phyloP scores from a whole-genome alignment of 495 filamentous ascomycete genomes.

The Podospora fimiseda region DNA sequence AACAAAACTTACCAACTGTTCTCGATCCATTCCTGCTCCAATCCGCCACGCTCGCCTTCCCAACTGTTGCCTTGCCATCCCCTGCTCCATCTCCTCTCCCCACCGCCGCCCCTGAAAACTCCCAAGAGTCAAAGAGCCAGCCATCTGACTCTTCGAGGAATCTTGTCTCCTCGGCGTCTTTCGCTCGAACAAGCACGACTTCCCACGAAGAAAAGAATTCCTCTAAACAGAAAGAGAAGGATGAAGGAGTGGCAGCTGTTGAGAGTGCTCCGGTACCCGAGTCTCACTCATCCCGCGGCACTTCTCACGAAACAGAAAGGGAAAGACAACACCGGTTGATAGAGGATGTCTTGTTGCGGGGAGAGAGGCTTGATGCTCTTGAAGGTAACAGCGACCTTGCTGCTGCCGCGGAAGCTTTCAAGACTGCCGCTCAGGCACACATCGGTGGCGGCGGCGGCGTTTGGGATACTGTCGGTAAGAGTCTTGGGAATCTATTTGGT shows the following conservation, averaged over 20 bases:
- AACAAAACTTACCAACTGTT: no score
- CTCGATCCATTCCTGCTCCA: no score
- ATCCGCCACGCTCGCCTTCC: no score
- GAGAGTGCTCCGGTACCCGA: not conserved
- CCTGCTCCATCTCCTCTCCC: no score
- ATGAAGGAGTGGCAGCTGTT: not conserved
- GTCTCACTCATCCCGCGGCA: not conserved
- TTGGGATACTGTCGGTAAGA: not conserved
- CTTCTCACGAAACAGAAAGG: not conserved
- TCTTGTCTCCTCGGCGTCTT: no score
- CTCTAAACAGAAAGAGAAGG: no score
- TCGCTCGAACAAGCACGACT: no score
- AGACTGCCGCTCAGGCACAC: not conserved
- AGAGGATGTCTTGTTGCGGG: not conserved
- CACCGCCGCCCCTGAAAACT: no score
- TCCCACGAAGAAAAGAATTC: no score
- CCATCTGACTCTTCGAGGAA: no score
- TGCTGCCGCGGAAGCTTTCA: not conserved
- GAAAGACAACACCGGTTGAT: not conserved
- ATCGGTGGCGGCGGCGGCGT: not conserved
- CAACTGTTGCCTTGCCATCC: no score
- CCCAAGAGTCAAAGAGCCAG: no score
- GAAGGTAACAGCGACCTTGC: not conserved
- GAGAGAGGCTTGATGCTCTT: not conserved
- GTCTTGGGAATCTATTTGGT: not conserved